Evolutionary conservation across 2,329 filamentous ascomycete species (phyloP), one percentile per base, ranked within the genome.

Genomic region (Clarireedia paspali): DNA sequence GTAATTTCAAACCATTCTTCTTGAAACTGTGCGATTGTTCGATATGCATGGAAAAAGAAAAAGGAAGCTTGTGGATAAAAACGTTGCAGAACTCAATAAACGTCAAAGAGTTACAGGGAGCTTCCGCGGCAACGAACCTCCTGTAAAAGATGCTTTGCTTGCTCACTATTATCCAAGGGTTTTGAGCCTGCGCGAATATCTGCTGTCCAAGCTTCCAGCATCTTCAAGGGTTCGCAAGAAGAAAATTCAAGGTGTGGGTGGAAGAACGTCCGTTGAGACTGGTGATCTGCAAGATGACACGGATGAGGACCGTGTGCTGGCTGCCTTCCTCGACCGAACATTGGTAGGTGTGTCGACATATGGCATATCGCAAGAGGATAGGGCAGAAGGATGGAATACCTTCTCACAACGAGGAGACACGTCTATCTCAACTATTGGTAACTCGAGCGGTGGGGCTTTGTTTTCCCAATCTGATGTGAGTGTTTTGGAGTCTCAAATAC

Each of bases 391-490:
- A 62, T 85, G 83, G 74, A 68, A 74, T 27, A 73, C 73, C 10
- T 88, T 86, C 65, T 85, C 83, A 4, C 83, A 89, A 64, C 80
- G 77, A 10, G 81, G 85, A 54, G 80, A 84, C 59, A 82, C 80
- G 2, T 73, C 74, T 49, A 73, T 80, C 12, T 80, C 79, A 2
- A 67, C 81, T 5, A 77, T 80, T 5, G 73, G 76, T 20, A 64
- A 64, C 54, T 74, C 73, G 2, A 69, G 73, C 47, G 60, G 71
- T 26, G 71, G 71, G 6, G 74, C 73, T 3, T 63, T 72, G 5
- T 83, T 75, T 64, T 82, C 76, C 4, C 85, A 89, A 65, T 75
- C 78, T 24, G 85, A 89, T 76, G 86, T 88, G 72, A 55, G 52
- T 61, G 51, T 51, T 56, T 36, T 50, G 47, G 40, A 53, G 44